Evolutionary conservation across 1,139 yeast genomes (phyloP).

Genomic region (Blastobotrys elegans): DNA sequence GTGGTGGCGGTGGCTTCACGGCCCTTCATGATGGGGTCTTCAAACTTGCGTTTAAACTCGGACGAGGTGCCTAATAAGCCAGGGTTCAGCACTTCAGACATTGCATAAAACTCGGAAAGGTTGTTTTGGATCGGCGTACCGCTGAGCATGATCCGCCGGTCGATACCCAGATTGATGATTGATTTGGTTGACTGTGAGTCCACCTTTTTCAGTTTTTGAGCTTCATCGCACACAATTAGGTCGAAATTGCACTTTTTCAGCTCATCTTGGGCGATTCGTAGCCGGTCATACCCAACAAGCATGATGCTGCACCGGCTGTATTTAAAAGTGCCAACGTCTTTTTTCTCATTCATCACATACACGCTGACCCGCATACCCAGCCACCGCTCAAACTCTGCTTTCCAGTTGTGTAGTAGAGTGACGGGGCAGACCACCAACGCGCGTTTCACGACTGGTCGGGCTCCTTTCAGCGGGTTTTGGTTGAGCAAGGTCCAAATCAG

Average conservation of each 20-base stretch:
- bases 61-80: constrained; percentile 64
- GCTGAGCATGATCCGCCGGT: constrained; percentile 59
- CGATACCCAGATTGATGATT: constrained; percentile 51
- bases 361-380: constrained; percentile 51
- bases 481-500: constrained; percentile 77
- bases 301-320: constrained; percentile 71
- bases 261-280: constrained; percentile 53
- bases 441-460: constrained; percentile 45
- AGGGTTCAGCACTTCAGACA: constrained; percentile 80
- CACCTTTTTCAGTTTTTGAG: constrained; percentile 69
- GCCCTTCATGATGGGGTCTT: constrained; percentile 67
- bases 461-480: constrained; percentile 55
- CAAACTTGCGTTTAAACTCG: constrained; percentile 60
- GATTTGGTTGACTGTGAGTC: constrained; percentile 64
- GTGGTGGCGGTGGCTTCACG: constrained; percentile 63
- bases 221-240: constrained; percentile 88
- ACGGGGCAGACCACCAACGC: constrained; percentile 88
- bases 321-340: constrained; percentile 64
- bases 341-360: constrained; percentile 31
- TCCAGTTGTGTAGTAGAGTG: constrained; percentile 85
- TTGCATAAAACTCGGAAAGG: constrained; percentile 72
- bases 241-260: constrained; percentile 53
- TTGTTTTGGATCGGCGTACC: constrained; percentile 98
- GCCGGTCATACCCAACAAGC: constrained; percentile 83
- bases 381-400: constrained; percentile 86